Conservation (phyloP, 768 basidiomycete genomes). For the Mrakia gelida region DNA sequence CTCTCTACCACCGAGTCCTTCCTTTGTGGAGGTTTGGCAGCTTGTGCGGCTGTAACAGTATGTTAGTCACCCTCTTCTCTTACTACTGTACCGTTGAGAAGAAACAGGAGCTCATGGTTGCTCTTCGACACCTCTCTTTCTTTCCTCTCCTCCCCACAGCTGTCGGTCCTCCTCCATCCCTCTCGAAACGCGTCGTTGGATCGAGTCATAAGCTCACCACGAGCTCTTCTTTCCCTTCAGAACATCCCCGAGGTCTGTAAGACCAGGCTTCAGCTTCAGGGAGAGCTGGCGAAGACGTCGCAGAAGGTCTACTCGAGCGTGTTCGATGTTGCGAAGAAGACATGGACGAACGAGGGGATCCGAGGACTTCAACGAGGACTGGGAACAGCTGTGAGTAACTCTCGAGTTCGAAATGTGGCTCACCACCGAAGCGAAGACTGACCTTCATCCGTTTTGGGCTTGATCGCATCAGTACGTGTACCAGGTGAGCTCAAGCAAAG, state of each 20-base stretch:
- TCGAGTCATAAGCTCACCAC: constrained; percentile 34
- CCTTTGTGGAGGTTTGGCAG: constrained; percentile 82
- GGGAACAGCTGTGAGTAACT: constrained; percentile 67
- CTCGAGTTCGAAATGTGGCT: neutral
- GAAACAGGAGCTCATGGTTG: neutral
- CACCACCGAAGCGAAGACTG: neutral
- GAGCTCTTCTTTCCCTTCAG: constrained; percentile 11
- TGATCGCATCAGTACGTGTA: constrained; percentile 66
- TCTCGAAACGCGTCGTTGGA: neutral
- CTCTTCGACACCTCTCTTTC: neutral
- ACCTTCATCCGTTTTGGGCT: neutral
- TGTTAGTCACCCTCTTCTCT: constrained; percentile 45
- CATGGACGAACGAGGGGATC: constrained; percentile 82
- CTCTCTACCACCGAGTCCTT: constrained; percentile 76
- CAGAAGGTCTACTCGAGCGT: constrained; percentile 80
- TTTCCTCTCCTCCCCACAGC: constrained; percentile 19
- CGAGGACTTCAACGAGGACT: constrained; percentile 91
- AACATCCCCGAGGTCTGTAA: constrained; percentile 63
- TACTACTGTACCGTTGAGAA: constrained; percentile 60
- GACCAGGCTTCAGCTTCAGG: constrained; percentile 92
- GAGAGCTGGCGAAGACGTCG: constrained; percentile 71
- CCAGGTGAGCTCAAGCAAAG: constrained; percentile 52
- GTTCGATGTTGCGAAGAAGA: constrained; percentile 74
- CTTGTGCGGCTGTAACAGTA: constrained; percentile 71
- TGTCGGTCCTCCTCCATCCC: constrained; percentile 34